Base-by-base conservation (phyloP, 2,329 filamentous ascomycete species). In the Blastomyces emzantsi region DNA sequence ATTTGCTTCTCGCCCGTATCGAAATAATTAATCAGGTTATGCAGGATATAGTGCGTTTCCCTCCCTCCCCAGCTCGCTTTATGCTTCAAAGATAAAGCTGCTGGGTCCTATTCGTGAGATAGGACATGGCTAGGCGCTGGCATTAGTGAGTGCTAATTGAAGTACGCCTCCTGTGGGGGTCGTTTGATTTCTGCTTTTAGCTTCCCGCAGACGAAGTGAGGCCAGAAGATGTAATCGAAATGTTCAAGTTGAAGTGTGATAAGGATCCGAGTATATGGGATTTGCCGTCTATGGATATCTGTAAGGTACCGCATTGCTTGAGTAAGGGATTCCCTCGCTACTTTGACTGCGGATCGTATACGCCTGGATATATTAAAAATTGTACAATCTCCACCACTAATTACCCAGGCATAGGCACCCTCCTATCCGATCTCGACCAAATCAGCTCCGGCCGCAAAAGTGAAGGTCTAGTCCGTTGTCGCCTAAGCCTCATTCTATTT, bases 401-500 rank as follows among this genome's bases (percentile, higher is more conserved):
- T 3, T 25, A 47, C n/a, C 1, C 9, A 49, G 5, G 15, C 11
- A 47, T 39, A 61, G 60, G 15, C 1, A 25, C 60, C 11, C 25
- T 61, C 36, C 47, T 61, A 15, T 41, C 43, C 19, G 60, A 55
- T 22, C 47, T 61, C 2, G 47, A 61, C 19, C 47, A 49, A 19
- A n/a, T 60, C 7, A 33, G 25, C 22, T 41, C 60, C 30, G 47
- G 45, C 13, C n/a, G 15, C n/a, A 52, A 41, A 39, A 43, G 51
- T 19, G 47, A 52, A n/a, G 60, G 41, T 13, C 39, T 52, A 43
- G 39, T 47, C 45, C 19, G 39, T 25, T 61, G 60, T 17, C 60
- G 60, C 49, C 41, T 61, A 13, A 61, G 28, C 33, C 30, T 61
- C 47, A 41, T 61, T 22, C 33, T 61, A 13, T 25, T 61, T 13